Evolutionary conservation across 768 basidiomycete genomes (phyloP).

Genomic region (Suillus tomentosus): DNA sequence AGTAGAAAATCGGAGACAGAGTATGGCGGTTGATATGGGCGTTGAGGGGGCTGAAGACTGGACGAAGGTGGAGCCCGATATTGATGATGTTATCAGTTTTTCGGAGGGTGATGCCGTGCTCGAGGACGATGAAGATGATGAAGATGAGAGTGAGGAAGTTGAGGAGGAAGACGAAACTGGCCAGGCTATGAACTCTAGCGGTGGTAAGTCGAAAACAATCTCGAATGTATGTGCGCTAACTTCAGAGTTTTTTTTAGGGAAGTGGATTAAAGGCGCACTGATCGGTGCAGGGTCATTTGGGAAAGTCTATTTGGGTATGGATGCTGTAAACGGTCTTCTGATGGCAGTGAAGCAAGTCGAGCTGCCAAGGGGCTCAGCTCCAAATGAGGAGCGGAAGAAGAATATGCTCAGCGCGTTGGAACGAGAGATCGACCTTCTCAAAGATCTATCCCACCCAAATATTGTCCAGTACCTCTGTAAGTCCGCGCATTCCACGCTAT

Average conservation of each 20-base stretch:
- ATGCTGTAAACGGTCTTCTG: conserved; percentile 82
- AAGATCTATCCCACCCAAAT: conserved; percentile 90
- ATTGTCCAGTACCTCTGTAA: conserved; percentile 97
- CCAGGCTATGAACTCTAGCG: conserved; percentile 55
- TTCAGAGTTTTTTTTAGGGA: conserved; percentile 48
- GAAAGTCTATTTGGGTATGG: conserved; percentile 95
- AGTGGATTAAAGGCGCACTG: conserved; percentile 96
- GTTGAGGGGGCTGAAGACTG: conserved; percentile 65
- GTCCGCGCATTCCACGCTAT: conserved; percentile 31
- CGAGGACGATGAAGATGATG: conserved; percentile 48
- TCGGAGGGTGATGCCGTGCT: conserved; percentile 49
- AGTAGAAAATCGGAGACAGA: conserved; percentile 70
- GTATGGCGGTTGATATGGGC: conserved; percentile 45
- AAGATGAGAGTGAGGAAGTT: conserved; percentile 42
- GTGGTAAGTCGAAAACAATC: conserved; percentile 39
- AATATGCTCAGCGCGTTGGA: conserved; percentile 91
- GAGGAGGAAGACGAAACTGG: conserved; percentile 52
- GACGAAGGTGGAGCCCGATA: conserved; percentile 64
- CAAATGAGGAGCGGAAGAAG: conserved; percentile 91
- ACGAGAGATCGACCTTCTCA: conserved; percentile 91
- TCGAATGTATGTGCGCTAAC: conserved; percentile 11
- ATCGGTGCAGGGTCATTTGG: conserved; percentile 96
- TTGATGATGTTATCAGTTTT: conserved; percentile 49
- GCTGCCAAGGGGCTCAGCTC: conserved; percentile 77
- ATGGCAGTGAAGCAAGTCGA: conserved; percentile 99